These are phyloP conservation scores for Nakaseomyces uthaithaninus DNA, from an alignment of 1,139 yeast genomes.

Conservation along the genomic window DNA sequence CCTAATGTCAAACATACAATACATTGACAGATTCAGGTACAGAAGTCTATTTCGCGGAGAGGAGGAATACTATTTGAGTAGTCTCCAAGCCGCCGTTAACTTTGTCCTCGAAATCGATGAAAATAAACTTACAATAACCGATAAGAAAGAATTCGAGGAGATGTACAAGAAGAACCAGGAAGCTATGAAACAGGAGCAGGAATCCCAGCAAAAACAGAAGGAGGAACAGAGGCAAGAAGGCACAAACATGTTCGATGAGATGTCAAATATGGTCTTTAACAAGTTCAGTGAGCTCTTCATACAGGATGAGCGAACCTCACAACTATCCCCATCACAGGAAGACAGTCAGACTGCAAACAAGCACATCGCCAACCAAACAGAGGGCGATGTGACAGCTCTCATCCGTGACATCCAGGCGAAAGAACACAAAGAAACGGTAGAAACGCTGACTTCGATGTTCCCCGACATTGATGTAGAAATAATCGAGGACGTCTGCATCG, in stretches of 20 bases:
- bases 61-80: slow-evolving; percentile 77
- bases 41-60: slow-evolving; percentile 77
- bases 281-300: slow-evolving; percentile 25
- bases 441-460: slow-evolving; percentile 59
- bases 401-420: slow-evolving; percentile 26
- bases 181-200: slow-evolving; percentile 6
- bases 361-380: slow-evolving; percentile 27
- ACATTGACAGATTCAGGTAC: slow-evolving; percentile 76
- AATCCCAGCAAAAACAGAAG: slow-evolving; percentile 3
- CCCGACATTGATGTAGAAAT: slow-evolving; percentile 64
- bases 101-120: slow-evolving; percentile 57
- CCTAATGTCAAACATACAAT: slow-evolving; percentile 68
- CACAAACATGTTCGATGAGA: slow-evolving; percentile 22
- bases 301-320: slow-evolving; percentile 6
- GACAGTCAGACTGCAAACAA: slow-evolving; percentile 9
- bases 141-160: slow-evolving; percentile 47
- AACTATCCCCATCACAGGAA: slow-evolving; percentile 10
- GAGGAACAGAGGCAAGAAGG: slow-evolving; percentile 2
- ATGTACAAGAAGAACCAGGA: slow-evolving; percentile 35
- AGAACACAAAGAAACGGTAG: slow-evolving; percentile 39
- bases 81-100: slow-evolving; percentile 77
- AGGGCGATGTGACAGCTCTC: slow-evolving; percentile 23
- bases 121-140: slow-evolving; percentile 54
- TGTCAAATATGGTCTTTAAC: slow-evolving; percentile 22
- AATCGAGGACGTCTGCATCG: slow-evolving; percentile 59